Evolutionary conservation across 78 protist genomes (phyloP).

Genomic region (Cavenderia fasciculata): DNA sequence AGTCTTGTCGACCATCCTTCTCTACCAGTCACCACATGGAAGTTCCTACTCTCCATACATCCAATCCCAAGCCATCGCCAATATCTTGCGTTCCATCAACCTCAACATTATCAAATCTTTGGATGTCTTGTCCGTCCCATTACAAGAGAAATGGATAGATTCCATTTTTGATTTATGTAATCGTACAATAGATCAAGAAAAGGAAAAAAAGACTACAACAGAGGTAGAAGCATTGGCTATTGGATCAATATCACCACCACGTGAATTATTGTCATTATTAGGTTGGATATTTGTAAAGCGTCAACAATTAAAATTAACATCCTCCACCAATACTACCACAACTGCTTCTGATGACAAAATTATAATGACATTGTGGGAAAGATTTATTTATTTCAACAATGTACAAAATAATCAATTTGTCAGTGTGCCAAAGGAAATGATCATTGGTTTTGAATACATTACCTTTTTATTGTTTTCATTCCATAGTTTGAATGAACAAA

Average conservation of each 20-base stretch:
- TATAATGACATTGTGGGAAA: slow-evolving; percentile 9
- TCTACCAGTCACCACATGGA: not conserved
- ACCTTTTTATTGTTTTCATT: slow-evolving; percentile 13
- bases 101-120: not conserved
- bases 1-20: not conserved
- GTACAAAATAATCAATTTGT: not conserved
- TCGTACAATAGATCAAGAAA: too few species aligned
- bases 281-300: slow-evolving; percentile 53
- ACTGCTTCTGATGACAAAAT: not conserved
- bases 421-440: too few species aligned
- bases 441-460: slow-evolving; percentile 27
- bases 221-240: too few species aligned
- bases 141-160: too few species aligned
- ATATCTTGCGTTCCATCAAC: not conserved
- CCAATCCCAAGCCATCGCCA: not conserved
- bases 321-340: not conserved
- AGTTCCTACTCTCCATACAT: not conserved
- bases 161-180: too few species aligned
- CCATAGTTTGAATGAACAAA: slow-evolving; percentile 20
- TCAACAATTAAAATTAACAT: not conserved
- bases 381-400: not conserved
- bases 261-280: slow-evolving; percentile 15
- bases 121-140: too few species aligned
- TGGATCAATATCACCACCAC: not conserved
- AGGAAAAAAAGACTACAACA: too few species aligned